Conservation (phyloP, 441 rosid species). For the Capsella rubella region DNA sequence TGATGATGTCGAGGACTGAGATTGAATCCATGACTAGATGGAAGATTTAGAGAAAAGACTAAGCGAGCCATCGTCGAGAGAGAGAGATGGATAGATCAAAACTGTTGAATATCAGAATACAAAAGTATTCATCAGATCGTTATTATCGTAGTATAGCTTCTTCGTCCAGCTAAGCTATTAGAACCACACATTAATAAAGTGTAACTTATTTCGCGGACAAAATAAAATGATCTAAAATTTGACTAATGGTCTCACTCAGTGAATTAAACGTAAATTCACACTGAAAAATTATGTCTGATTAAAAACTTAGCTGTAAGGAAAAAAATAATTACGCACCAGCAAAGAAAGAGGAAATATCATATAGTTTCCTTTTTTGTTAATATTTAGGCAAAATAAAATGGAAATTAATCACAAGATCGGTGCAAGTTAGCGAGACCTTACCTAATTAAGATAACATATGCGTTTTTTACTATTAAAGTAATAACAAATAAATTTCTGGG, state of each 20-base stretch:
- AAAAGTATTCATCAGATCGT: constrained; percentile 14
- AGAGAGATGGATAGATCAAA: neutral
- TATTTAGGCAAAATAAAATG: too few species aligned
- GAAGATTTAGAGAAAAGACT: constrained; percentile 49
- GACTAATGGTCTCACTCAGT: neutral
- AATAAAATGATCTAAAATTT: neutral
- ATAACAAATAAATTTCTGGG: too few species aligned
- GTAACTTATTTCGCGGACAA: neutral
- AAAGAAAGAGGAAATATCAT: too few species aligned
- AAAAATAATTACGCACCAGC: too few species aligned
- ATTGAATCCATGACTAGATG: constrained; percentile 54
- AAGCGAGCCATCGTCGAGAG: constrained; percentile 56
- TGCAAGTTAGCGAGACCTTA: too few species aligned
- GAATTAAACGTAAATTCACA: too few species aligned
- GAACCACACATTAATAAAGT: constrained; percentile 32
- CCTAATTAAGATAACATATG: too few species aligned
- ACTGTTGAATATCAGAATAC: neutral
- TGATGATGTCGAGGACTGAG: constrained; percentile 44
- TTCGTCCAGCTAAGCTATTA: constrained; percentile 18
- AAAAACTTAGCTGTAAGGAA: too few species aligned
- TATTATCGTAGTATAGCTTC: neutral
- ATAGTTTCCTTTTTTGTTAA: too few species aligned
- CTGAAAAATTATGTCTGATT: too few species aligned
- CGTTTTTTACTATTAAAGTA: too few species aligned
- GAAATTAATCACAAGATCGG: too few species aligned